Conservation (phyloP, 2,329 filamentous ascomycete genomes). For the Torrubiellomyces zombiae region DNA sequence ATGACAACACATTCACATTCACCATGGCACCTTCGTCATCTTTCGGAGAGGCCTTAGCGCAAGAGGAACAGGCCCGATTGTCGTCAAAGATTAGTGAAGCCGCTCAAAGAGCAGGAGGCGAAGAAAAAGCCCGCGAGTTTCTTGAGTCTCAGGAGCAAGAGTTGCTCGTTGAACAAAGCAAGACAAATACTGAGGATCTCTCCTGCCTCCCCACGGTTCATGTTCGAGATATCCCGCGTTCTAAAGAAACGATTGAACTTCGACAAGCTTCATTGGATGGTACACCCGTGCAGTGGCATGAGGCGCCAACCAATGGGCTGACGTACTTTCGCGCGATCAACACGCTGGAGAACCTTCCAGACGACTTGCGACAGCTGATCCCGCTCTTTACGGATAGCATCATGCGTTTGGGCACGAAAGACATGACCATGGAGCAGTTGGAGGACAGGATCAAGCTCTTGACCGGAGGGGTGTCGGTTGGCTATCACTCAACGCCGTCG, state of each 20-base stretch:
- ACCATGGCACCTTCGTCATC: slow-evolving; percentile 78
- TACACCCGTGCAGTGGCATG: slow-evolving; percentile 70
- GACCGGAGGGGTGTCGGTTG: slow-evolving; percentile 76
- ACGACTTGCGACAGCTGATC: slow-evolving; percentile 68
- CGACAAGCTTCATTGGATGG: slow-evolving; percentile 49
- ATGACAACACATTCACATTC: slow-evolving; percentile 74
- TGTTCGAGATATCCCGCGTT: slow-evolving; percentile 74
- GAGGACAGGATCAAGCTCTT: slow-evolving; percentile 94
- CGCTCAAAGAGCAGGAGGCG: slow-evolving; percentile 49
- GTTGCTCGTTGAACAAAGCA: slow-evolving; percentile 66
- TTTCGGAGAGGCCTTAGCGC: slow-evolving; percentile 56
- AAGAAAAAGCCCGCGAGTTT: slow-evolving; percentile 52
- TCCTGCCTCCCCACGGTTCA: slow-evolving; percentile 77
- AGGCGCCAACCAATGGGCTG: slow-evolving; percentile 84
- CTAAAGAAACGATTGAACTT: slow-evolving; percentile 43
- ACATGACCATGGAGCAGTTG: slow-evolving; percentile 81
- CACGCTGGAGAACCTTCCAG: slow-evolving; percentile 58
- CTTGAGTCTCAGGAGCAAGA: slow-evolving; percentile 66
- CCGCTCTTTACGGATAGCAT: slow-evolving; percentile 85
- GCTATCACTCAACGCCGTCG: slow-evolving; percentile 68
- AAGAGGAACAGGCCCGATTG: slow-evolving; percentile 64
- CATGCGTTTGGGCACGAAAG: slow-evolving; percentile 81
- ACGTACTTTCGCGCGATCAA: slow-evolving; percentile 93
- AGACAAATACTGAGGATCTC: slow-evolving; percentile 68
- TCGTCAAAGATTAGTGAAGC: slow-evolving; percentile 56